These are phyloP conservation scores for Sonneratia alba DNA, from an alignment of 345 rosid genomes.

Conservation along the genomic window DNA sequence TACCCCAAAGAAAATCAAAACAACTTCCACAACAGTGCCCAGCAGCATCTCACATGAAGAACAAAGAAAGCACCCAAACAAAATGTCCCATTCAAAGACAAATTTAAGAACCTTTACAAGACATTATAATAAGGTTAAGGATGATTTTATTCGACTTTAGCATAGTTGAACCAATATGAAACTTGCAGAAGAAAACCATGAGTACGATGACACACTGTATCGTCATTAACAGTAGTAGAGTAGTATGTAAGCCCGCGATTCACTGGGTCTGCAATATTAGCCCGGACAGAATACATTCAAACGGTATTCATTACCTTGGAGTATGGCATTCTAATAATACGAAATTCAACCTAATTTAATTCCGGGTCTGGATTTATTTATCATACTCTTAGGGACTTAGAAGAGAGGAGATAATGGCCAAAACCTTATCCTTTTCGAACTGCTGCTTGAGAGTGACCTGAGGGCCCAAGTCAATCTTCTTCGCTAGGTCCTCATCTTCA, in stretches of 20 bases:
- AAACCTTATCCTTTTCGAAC: constrained; percentile 21
- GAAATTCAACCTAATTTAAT: constrained; percentile 3
- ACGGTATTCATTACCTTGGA: too few relatives aligned
- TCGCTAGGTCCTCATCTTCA: constrained; percentile 13
- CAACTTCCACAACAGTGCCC: neutral
- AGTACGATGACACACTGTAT: neutral
- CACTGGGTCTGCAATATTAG: too few relatives aligned
- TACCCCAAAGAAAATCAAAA: neutral
- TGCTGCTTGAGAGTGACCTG: constrained; percentile 19
- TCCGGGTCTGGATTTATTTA: too few relatives aligned
- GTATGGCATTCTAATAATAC: too few relatives aligned
- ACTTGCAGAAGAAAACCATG: neutral
- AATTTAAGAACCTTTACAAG: neutral
- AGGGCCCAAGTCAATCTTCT: constrained; percentile 18
- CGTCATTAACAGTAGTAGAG: constrained; percentile 1
- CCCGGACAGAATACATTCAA: too few relatives aligned
- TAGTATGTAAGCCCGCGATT: constrained; percentile 1
- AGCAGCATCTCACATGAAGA: neutral
- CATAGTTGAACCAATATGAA: neutral
- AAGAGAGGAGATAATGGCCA: too few relatives aligned
- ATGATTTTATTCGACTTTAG: neutral
- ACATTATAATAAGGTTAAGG: neutral
- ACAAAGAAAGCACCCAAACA: neutral
- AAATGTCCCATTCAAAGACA: neutral
- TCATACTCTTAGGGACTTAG: too few relatives aligned